Evolutionary conservation across 1,139 yeast species (phyloP), one percentile per base, ranked within the genome.

Genomic region (Blastobotrys aristatus): DNA sequence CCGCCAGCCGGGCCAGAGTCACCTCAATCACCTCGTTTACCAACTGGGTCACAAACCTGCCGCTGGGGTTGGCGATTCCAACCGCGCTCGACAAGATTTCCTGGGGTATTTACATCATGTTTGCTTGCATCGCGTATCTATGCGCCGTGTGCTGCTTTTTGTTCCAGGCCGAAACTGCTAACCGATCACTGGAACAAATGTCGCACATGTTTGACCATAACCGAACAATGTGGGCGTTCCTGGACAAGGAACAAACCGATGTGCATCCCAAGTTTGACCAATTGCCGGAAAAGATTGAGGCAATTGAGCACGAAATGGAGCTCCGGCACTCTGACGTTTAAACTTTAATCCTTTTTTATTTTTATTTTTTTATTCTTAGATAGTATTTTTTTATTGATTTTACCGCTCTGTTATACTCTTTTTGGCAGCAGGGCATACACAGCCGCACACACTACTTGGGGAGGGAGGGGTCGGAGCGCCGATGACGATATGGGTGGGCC

Each of bases 21-120:
- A 82, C 85, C 70, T 82, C 90, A 40, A 69, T 86, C 46, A 83
- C 90, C 47, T 73, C 80, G 32, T 85, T 87, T 16, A 77, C 85
- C 33, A 86, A 86, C 69, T 86, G 94, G 95, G 55, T 83, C 43
- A 80, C 83, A 70, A 88, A 88, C 48, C 84, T 84, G 70, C 77
- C 51, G 50, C 43, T 53, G 20, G 57, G 55, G 0, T 43, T 53
- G 24, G 50, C 49, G 33, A 51, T 51, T 18, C 57, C 57, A 3
- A 53, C 57, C 18, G 57, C 57, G 2, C 41, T 53, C 27, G 54
- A 53, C 11, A 43, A 44, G 33, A 53, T 53, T 36, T 53, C 57
- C 21, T 53, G 57, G 57, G 43, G 48, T 37, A 44, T 53, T 20
- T 53, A 53, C 39, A 53, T 53, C 36, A 52, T 53, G 48, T 53